These are phyloP conservation scores for Leishmania mexicana DNA, from an alignment of 208 protist species.

Conservation along the genomic window DNA sequence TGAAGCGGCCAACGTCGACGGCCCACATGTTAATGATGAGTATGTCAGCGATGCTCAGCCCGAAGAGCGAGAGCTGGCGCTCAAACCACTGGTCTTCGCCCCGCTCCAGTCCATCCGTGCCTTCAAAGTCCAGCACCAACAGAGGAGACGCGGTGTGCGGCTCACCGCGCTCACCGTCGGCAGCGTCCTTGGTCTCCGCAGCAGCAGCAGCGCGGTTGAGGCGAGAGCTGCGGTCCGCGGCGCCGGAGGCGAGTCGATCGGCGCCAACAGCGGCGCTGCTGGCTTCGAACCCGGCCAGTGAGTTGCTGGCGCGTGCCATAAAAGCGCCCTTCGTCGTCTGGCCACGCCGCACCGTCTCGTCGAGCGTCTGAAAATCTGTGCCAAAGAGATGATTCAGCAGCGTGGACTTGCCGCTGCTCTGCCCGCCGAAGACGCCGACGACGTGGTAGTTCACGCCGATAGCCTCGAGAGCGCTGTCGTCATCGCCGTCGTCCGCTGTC, in stretches of 20 bases:
- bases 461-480: neutral
- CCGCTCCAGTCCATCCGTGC: slow-evolving; percentile 96
- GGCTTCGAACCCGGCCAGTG: slow-evolving; percentile 30
- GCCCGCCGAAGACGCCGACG: slow-evolving; percentile 95
- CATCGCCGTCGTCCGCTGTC: neutral
- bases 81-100: slow-evolving; percentile 97
- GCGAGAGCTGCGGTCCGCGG: slow-evolving; percentile 20
- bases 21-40: slow-evolving; percentile 98
- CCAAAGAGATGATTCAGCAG: slow-evolving; percentile 97
- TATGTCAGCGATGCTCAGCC: slow-evolving; percentile 95
- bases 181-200: slow-evolving; percentile 1
- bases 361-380: slow-evolving; percentile 95
- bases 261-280: neutral
- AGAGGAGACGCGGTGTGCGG: slow-evolving; percentile 35
- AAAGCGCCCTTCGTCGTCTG: slow-evolving; percentile 97
- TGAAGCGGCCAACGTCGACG: slow-evolving; percentile 96
- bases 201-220: slow-evolving; percentile 18
- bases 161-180: neutral
- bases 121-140: slow-evolving; percentile 97
- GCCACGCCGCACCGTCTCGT: slow-evolving; percentile 81
- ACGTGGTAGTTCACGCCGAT: slow-evolving; percentile 84
- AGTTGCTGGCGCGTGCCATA: slow-evolving; percentile 41
- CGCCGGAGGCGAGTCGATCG: neutral
- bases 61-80: slow-evolving; percentile 97
- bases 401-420: slow-evolving; percentile 98